A percentile compares a stretch with the other conserved stretches of the same genome.
Evolutionary conservation across 2,329 filamentous ascomycete species (phyloP).

Genomic region (Amylocarpus encephaloides): DNA sequence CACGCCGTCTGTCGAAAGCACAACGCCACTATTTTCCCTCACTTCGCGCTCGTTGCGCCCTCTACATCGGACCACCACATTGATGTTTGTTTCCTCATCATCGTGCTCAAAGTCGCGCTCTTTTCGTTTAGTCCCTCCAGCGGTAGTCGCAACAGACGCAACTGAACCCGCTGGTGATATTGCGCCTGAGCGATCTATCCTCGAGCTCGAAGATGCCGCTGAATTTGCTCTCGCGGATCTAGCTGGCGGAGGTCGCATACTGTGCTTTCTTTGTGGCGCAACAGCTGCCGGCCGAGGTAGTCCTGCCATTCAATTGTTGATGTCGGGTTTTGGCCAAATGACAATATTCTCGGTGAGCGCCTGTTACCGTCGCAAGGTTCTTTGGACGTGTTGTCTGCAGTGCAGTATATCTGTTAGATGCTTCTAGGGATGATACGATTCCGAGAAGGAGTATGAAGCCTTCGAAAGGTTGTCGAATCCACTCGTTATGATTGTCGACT

Average conservation of each 20-base stretch:
- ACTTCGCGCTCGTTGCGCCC: slow-evolving; percentile 91
- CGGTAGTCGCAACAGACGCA: slow-evolving; percentile 43
- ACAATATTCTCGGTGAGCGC: background rate
- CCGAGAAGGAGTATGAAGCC: background rate
- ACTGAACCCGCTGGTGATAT: slow-evolving; percentile 66
- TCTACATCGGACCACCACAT: slow-evolving; percentile 90
- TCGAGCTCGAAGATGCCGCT: slow-evolving; percentile 15
- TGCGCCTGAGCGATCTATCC: slow-evolving; percentile 26
- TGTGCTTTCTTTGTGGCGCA: slow-evolving; percentile 42
- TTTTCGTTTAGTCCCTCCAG: slow-evolving; percentile 70
- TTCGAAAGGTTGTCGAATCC: background rate
- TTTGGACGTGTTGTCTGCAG: background rate
- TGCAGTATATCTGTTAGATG: no score
- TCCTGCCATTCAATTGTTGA: slow-evolving; percentile 43
- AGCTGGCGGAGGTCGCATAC: slow-evolving; percentile 47
- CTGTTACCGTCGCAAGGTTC: background rate
- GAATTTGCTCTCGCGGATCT: slow-evolving; percentile 45
- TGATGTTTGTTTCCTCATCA: slow-evolving; percentile 88
- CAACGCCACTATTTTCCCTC: slow-evolving; percentile 88
- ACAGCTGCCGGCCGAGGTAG: slow-evolving; percentile 43
- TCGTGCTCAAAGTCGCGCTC: slow-evolving; percentile 75
- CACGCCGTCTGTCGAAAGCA: slow-evolving; percentile 80
- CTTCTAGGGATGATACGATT: no score
- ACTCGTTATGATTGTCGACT: no score
- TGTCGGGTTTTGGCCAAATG: background rate